Conservation (phyloP, 2,329 filamentous ascomycete species). For the Colletotrichum orchidophilum region DNA sequence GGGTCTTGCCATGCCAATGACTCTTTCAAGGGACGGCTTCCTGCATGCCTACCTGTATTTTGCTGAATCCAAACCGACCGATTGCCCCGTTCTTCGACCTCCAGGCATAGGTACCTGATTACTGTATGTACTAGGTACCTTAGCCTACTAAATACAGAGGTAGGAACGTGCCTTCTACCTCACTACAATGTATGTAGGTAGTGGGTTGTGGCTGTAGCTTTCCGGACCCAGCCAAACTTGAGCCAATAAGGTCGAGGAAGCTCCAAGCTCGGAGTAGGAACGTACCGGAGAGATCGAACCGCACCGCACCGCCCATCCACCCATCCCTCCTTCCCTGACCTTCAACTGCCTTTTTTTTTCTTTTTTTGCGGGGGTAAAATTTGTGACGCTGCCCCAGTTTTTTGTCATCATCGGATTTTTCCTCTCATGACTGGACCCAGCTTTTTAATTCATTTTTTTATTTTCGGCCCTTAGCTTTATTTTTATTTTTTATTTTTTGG, state of each 20-base stretch:
- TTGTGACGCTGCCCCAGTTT: conserved; percentile 34
- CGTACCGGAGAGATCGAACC: conserved; percentile 20
- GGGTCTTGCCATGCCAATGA: neutral
- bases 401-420: conserved; percentile 31
- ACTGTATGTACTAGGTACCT: no score
- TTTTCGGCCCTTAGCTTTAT: no score
- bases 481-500: neutral
- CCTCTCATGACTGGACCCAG: neutral
- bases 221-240: neutral
- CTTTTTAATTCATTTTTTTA: conserved; percentile 15
- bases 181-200: no score
- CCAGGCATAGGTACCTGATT: no score
- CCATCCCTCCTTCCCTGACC: no score
- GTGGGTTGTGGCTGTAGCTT: neutral
- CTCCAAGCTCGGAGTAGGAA: neutral
- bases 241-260: neutral
- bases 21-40: neutral
- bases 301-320: neutral
- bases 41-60: neutral
- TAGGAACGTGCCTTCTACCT: neutral
- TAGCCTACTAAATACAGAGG: no score
- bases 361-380: conserved; percentile 35
- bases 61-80: neutral
- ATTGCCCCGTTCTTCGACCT: neutral
- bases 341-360: neutral